These are phyloP conservation scores for Peltaster fructicola DNA, from an alignment of 2,329 filamentous ascomycete species.

Conservation along the genomic window DNA sequence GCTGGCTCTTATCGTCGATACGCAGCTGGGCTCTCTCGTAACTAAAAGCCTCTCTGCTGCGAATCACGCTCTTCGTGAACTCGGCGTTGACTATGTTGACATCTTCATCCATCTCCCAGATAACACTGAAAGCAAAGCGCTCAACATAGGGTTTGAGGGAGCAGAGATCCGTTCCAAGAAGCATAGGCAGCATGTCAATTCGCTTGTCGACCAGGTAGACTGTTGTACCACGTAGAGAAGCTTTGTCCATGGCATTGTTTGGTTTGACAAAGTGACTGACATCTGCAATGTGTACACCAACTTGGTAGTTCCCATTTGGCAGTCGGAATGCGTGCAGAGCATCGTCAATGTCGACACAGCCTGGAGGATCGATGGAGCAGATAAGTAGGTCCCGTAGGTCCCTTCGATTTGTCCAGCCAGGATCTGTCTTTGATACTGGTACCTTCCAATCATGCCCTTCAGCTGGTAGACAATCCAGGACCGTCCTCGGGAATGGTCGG, in stretches of 20 bases:
- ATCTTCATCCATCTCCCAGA: conserved; percentile 67
- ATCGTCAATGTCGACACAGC: conserved; percentile 96
- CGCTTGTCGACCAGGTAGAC: conserved; percentile 98
- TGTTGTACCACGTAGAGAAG: conserved; percentile 82
- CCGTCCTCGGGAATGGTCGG: conserved; percentile 86
- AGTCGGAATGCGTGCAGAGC: conserved; percentile 73
- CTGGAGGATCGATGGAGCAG: conserved; percentile 92
- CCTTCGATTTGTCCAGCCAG: conserved; percentile 69
- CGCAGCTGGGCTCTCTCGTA: conserved; percentile 91
- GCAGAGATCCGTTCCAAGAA: conserved; percentile 89
- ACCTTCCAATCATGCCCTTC: conserved; percentile 94
- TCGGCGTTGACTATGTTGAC: conserved; percentile 71
- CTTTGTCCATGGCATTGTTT: conserved; percentile 89
- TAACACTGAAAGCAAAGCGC: conserved; percentile 36
- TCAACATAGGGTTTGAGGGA: conserved; percentile 97
- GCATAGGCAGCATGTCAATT: conserved; percentile 96
- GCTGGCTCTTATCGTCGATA: conserved; percentile 75
- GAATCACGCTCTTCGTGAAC: conserved; percentile 96
- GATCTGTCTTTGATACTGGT: conserved; percentile 58
- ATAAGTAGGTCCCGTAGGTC: conserved; percentile 76
- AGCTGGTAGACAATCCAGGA: conserved; percentile 76
- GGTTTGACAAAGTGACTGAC: conserved; percentile 99
- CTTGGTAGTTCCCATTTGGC: conserved; percentile 85
- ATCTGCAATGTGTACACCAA: conserved; percentile 96
- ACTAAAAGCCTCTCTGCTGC: conserved; percentile 89